Base-by-base conservation (phyloP, 208 protist genomes). In the Leishmania turanica region DNA sequence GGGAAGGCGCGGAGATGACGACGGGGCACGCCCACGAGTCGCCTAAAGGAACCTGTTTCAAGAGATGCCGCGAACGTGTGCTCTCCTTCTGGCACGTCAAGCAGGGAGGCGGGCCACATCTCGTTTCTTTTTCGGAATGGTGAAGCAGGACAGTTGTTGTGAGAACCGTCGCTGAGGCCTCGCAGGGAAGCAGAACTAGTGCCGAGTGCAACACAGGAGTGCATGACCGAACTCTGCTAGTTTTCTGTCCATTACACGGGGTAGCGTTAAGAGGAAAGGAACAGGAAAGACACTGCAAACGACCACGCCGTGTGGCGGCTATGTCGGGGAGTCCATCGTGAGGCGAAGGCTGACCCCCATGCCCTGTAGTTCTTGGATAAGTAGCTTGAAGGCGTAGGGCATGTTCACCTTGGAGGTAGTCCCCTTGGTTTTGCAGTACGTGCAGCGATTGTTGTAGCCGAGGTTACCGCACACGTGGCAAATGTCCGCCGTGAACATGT, bases 371-470 rank as follows among this genome's bases (percentile, higher is more conserved):
- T 99, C 99, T 83, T 99, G 99, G 89, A 99, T 99, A 27, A 99
- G 92, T 4, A 99, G 93, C 89, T 99, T 99, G 87, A 98, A 99
- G 1, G 99, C 99, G 83, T 99, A 99, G 0, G 99, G 99, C 53
- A 99, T 99, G 84, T 98, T 96, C 0, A 99, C 85, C 76, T 87
- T 96, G 3, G 90, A 91, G 0, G 98, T 92, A 24, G 93, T 87
- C 0, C 85, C 80, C 19, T 84, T 92, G 17, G 91, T 92, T 56
- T 98, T 96, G 92, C 99, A 99, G 81, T 97, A 99, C 53, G 99
- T 90, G 86, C 99, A 99, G 81, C 94, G 97, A 56, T 93, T 95
- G 69, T 90, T 81, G 85, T 96, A 98, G 8, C 95, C 96, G 54
- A 99, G 88, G 65, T 98, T 88, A 13, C 97, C 98, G 86, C 98